Base-by-base conservation (phyloP, 192 early-diverging fungal species). In the Neocallimastix lanati region DNA sequence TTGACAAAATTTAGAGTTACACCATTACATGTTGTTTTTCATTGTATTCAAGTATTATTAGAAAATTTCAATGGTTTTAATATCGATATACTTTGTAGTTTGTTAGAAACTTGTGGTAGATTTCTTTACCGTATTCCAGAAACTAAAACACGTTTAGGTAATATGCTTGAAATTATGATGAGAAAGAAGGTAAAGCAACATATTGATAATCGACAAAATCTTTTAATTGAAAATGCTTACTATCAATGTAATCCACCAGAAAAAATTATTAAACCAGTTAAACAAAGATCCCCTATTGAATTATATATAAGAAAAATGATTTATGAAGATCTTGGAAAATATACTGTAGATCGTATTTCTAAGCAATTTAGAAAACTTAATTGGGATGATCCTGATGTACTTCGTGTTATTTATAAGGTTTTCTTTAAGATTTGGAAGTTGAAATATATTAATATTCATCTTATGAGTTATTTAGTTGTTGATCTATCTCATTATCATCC, bases 141-240 rank as follows among this genome's bases (percentile, higher is more conserved):
- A 78, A 96, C 94, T 0, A 85, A 88, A 30, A 82, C 82, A 12
- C 88, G 95, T 27, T 90, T 95, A 80, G 80, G 88, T 27, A 89
- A 83, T 37, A 90, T 93, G 88, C 81, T 99, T 78, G 96, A 96
- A 28, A 94, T 96, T n/a, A 83, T 98, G 80, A 92, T 93, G 88
- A 88, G 95, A 37, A 98, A 96, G 83, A 95, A 95, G 77, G 90
- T 88, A 4, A 91, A 90, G 25, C 89, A 93, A 40, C 92, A 95
- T 82, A 82, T 97, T 28, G 98, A 99, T 82, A 92, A 86, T 76
- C 90, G 95, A 16, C 91, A 94, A 29, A 80, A 85, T 12, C 82
- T 96, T 78, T 94, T 98, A 89, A 92, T 99, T 33, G 97, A 98
- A 40, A 98, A 98, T 80, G 96, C 96, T 0, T 95, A 92, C 78